Evolutionary conservation across 805 yeast genomes (phyloP).

Genomic region (Ogataea saltuana): DNA sequence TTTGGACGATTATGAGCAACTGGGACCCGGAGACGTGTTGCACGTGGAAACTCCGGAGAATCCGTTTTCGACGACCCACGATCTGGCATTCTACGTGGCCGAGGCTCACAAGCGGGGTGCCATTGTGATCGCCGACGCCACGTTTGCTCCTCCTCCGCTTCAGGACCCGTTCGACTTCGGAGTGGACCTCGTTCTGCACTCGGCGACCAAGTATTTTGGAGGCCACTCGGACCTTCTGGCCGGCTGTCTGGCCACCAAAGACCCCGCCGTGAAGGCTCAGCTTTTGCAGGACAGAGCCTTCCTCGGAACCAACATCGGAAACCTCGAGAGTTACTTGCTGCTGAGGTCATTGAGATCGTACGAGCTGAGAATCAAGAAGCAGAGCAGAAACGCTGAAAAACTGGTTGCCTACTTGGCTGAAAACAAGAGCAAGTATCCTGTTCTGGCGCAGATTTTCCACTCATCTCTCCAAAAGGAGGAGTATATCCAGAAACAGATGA

Average conservation of each 20-base stretch:
- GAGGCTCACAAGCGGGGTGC: slow-evolving; percentile 82
- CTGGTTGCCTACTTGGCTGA: slow-evolving; percentile 61
- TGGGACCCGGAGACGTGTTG: slow-evolving; percentile 66
- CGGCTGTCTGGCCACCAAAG: slow-evolving; percentile 74
- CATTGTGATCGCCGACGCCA: slow-evolving; percentile 69
- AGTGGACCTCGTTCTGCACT: slow-evolving; percentile 88
- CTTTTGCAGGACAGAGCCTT: slow-evolving; percentile 64
- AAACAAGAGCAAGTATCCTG: slow-evolving; percentile 49
- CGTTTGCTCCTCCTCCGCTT: slow-evolving; percentile 93
- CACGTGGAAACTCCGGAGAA: slow-evolving; percentile 89
- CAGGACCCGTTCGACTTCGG: slow-evolving; percentile 80
- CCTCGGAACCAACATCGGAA: slow-evolving; percentile 79
- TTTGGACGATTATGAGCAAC: slow-evolving; percentile 51
- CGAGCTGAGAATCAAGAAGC: slow-evolving; percentile 68
- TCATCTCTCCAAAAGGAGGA: slow-evolving; percentile 75
- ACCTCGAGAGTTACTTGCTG: slow-evolving; percentile 72
- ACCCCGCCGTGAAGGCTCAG: slow-evolving; percentile 42
- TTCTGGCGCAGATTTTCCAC: slow-evolving; percentile 57
- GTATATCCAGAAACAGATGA: slow-evolving; percentile 65
- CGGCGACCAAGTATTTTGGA: slow-evolving; percentile 91
- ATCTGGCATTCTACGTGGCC: slow-evolving; percentile 61
- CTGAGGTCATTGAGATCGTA: slow-evolving; percentile 80
- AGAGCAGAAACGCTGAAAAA: slow-evolving; percentile 59
- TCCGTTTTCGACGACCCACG: slow-evolving; percentile 71
- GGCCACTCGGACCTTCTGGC: slow-evolving; percentile 94